Evolutionary conservation across 2,329 filamentous ascomycete species (phyloP).

Genomic region (Trichoderma endophyticum): DNA sequence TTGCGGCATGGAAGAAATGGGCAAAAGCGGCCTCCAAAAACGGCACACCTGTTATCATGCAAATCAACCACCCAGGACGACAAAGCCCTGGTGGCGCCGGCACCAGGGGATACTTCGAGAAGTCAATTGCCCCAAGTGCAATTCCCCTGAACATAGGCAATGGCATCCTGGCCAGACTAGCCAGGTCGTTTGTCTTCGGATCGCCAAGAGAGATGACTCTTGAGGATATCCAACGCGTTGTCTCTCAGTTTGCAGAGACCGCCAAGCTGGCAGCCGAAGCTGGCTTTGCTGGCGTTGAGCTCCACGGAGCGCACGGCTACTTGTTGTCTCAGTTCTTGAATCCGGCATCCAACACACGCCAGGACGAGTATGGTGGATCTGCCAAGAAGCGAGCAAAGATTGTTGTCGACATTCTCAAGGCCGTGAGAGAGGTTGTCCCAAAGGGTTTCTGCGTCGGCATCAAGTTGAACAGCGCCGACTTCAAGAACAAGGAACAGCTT

Average conservation of each 20-base stretch:
- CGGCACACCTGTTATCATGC: slow-evolving; percentile 41
- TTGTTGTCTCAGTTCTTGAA: slow-evolving; percentile 56
- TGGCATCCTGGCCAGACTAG: slow-evolving; percentile 33
- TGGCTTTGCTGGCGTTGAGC: slow-evolving; percentile 44
- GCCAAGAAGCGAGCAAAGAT: slow-evolving; percentile 47
- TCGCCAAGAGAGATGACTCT: slow-evolving; percentile 55
- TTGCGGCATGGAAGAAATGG: slow-evolving; percentile 40
- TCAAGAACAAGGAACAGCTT: slow-evolving; percentile 44
- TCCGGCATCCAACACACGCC: slow-evolving; percentile 47
- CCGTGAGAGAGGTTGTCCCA: slow-evolving; percentile 38
- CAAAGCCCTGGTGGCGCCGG: slow-evolving; percentile 42
- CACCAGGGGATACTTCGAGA: slow-evolving; percentile 33
- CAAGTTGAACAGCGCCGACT: slow-evolving; percentile 58
- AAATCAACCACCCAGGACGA: slow-evolving; percentile 47
- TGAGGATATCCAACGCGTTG: slow-evolving; percentile 51
- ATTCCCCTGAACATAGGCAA: slow-evolving; percentile 42
- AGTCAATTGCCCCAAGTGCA: slow-evolving; percentile 43
- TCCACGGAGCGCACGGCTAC: slow-evolving; percentile 55
- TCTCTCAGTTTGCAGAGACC: slow-evolving; percentile 50
- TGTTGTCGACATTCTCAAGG: slow-evolving; percentile 48
- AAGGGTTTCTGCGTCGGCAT: slow-evolving; percentile 48
- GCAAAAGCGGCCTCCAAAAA: slow-evolving; percentile 30
- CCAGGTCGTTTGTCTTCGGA: slow-evolving; percentile 43
- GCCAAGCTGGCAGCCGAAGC: slow-evolving; percentile 48
- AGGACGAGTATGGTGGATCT: slow-evolving; percentile 54